Evolutionary conservation across 2,329 filamentous ascomycete genomes (phyloP).

Genomic region (Hortaea werneckii): DNA sequence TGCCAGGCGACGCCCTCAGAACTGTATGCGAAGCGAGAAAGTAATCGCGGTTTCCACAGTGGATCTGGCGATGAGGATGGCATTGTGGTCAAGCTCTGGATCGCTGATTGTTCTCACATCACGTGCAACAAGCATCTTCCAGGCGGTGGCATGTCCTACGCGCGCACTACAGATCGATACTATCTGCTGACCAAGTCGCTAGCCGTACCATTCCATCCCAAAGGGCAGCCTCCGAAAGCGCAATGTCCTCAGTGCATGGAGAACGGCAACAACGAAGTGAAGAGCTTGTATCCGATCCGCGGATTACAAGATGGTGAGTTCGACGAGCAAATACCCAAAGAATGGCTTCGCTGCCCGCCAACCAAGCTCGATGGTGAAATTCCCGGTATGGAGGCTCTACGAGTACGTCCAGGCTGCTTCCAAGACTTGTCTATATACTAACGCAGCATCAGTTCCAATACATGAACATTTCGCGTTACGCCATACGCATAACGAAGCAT

Average conservation of each 20-base stretch:
- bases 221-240: slow-evolving; percentile 30
- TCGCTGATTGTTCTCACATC: slow-evolving; percentile 40
- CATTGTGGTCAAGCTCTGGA: slow-evolving; percentile 36
- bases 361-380: slow-evolving; percentile 28
- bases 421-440: neutral
- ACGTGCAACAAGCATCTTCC: slow-evolving; percentile 39
- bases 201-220: slow-evolving; percentile 39
- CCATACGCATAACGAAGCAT: slow-evolving; percentile 14
- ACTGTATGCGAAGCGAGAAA: slow-evolving; percentile 31
- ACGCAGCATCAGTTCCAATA: slow-evolving; percentile 38
- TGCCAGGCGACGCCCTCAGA: slow-evolving; percentile 38
- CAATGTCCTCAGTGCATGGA: slow-evolving; percentile 37
- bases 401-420: slow-evolving; percentile 21
- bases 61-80: slow-evolving; percentile 22
- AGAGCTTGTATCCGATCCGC: slow-evolving; percentile 35
- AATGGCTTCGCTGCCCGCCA: slow-evolving; percentile 37
- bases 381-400: slow-evolving; percentile 32
- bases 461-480: slow-evolving; percentile 25
- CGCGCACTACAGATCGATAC: neutral
- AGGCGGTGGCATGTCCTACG: slow-evolving; percentile 34
- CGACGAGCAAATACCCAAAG: slow-evolving; percentile 33
- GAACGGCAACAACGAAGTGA: slow-evolving; percentile 24
- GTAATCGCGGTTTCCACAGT: slow-evolving; percentile 26
- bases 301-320: slow-evolving; percentile 33
- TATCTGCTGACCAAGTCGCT: neutral